Evolutionary conservation across 345 rosid species (phyloP).

Genomic region (Eucalyptus erythrocorys): DNA sequence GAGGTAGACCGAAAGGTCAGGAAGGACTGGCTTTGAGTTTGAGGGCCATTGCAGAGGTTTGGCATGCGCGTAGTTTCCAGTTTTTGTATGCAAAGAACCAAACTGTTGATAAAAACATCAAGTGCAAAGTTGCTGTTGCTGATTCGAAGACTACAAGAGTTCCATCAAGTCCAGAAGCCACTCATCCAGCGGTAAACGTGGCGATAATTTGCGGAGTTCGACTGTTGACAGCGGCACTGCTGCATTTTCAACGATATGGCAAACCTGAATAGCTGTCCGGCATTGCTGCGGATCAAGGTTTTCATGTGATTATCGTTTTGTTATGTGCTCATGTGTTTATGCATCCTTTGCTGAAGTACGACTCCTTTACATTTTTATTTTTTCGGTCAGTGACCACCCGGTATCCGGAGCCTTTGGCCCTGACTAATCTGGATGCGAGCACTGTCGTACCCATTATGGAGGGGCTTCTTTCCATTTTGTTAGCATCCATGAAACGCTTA

Average conservation of each 20-base stretch:
- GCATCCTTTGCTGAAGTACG: not conserved
- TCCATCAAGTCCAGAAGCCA: not conserved
- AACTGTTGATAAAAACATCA: not conserved
- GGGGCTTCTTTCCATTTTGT: no score
- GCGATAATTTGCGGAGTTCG: not conserved
- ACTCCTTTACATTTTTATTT: not conserved
- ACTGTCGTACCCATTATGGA: no score
- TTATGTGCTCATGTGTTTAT: not conserved
- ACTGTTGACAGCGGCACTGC: not conserved
- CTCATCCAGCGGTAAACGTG: not conserved
- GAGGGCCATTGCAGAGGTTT: not conserved
- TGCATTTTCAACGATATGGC: not conserved
- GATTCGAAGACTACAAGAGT: not conserved
- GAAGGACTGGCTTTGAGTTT: not conserved
- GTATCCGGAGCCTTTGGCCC: no score
- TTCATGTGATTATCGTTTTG: no score
- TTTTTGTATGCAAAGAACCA: not conserved
- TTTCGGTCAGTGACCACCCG: no score
- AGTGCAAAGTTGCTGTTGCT: not conserved
- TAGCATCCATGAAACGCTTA: no score
- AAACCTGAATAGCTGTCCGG: not conserved
- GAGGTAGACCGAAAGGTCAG: not conserved
- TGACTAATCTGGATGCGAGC: no score
- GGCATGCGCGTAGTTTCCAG: not conserved
- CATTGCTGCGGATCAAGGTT: not conserved